A percentile compares a stretch with the other conserved stretches of the same genome.
Conservation (phyloP, 345 rosid species). For the Dipteronia dyeriana region DNA sequence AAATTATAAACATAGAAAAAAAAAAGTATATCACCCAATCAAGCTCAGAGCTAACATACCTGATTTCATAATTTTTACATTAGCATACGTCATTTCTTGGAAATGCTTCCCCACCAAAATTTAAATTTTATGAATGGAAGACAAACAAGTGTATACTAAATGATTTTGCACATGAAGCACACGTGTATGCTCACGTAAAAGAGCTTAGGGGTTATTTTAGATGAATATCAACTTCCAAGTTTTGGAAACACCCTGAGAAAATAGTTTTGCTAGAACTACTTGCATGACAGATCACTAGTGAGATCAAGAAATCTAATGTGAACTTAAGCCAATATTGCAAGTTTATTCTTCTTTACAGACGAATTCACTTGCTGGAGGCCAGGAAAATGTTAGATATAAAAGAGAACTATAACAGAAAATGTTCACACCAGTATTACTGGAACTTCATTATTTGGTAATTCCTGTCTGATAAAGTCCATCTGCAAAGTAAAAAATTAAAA, state of each 20-base stretch:
- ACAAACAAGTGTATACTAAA: not conserved
- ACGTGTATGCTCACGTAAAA: not conserved
- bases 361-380: not conserved
- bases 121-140: not conserved
- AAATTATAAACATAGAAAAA: not conserved
- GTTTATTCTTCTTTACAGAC: not conserved
- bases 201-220: not conserved
- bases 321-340: not conserved
- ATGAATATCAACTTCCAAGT: not conserved
- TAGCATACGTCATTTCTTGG: not conserved
- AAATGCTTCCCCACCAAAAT: not conserved
- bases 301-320: not conserved
- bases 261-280: not conserved
- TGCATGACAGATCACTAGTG: not conserved
- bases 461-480: constrained; percentile 69
- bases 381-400: not conserved
- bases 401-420: constrained; percentile 12
- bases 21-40: not conserved
- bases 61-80: not conserved
- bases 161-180: not conserved
- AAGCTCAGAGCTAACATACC: not conserved
- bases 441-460: constrained; percentile 48
- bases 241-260: not conserved
- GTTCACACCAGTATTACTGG: constrained; percentile 67
- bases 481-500: constrained; percentile 35